Conservation (phyloP, 257 asterid species). For the Henckelia pumila region DNA sequence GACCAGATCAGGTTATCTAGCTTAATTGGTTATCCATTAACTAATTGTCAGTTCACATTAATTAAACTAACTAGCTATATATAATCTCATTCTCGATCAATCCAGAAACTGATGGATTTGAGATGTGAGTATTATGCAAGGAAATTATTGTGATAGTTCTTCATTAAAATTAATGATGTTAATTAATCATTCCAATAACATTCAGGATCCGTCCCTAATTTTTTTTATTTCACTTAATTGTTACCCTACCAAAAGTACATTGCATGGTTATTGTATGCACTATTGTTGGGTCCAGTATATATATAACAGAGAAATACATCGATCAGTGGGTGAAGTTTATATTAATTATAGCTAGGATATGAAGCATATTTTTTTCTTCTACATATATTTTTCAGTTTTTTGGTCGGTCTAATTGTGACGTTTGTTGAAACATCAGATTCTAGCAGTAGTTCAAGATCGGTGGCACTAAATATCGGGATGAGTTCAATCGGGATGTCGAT, state of each 20-base stretch:
- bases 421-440: conserved; percentile 34
- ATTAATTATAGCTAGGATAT: not conserved
- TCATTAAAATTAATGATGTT: conserved; percentile 5
- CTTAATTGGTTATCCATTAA: conserved; percentile 21
- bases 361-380: not conserved
- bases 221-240: not conserved
- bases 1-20: conserved; percentile 48
- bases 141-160: not conserved
- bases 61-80: too few species aligned
- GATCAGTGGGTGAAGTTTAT: not conserved
- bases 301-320: too few species aligned
- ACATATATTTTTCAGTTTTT: conserved; percentile 5
- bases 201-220: not conserved
- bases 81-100: too few species aligned
- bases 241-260: not conserved
- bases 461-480: conserved; percentile 58
- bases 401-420: conserved; percentile 19
- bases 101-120: conserved; percentile 8
- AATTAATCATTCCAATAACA: not conserved
- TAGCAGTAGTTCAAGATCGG: conserved; percentile 33
- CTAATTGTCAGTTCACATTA: conserved; percentile 2
- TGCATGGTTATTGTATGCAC: not conserved
- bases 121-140: not conserved
- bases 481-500: conserved; percentile 76
- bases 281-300: not conserved